These are phyloP conservation scores for Waltergamsia citrina DNA, from an alignment of 2,329 filamentous ascomycete species.

Conservation along the genomic window DNA sequence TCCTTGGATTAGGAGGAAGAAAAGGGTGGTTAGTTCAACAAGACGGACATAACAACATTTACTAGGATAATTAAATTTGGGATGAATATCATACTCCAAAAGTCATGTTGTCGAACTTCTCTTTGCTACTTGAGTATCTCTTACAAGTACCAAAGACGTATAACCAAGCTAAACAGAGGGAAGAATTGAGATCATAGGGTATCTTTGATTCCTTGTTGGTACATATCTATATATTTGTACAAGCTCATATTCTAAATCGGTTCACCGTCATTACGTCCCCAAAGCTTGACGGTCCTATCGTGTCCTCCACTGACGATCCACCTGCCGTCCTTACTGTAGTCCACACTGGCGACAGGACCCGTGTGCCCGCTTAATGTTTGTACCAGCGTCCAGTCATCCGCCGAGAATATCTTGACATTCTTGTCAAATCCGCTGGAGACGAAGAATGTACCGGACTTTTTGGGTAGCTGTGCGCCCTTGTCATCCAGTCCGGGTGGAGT, in stretches of 20 bases:
- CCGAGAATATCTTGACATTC: constrained; percentile 91
- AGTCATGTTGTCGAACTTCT: no score
- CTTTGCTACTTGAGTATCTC: no score
- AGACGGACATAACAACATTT: no score
- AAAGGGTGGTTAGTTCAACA: no score
- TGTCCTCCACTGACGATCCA: constrained; percentile 96
- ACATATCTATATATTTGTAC: no score
- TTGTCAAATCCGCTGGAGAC: constrained; percentile 88
- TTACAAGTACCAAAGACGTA: no score
- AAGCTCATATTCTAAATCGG: constrained; percentile 33
- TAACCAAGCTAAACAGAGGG: no score
- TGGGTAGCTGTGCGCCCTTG: constrained; percentile 59
- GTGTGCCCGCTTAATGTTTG: constrained; percentile 86
- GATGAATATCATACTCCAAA: no score
- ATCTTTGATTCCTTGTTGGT: no score
- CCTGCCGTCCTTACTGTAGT: constrained; percentile 74
- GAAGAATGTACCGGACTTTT: constrained; percentile 86
- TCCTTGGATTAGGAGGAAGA: no score
- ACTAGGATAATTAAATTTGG: no score
- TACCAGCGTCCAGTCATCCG: constrained; percentile 88
- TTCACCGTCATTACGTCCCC: constrained; percentile 75
- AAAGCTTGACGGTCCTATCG: constrained; percentile 91
- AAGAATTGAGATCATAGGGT: no score
- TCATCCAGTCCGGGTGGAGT: constrained; percentile 50
- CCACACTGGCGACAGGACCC: constrained; percentile 82